phyloP scores from a whole-genome alignment of 176 grass and related monocot genomes.

The Oryza longistaminata region DNA sequence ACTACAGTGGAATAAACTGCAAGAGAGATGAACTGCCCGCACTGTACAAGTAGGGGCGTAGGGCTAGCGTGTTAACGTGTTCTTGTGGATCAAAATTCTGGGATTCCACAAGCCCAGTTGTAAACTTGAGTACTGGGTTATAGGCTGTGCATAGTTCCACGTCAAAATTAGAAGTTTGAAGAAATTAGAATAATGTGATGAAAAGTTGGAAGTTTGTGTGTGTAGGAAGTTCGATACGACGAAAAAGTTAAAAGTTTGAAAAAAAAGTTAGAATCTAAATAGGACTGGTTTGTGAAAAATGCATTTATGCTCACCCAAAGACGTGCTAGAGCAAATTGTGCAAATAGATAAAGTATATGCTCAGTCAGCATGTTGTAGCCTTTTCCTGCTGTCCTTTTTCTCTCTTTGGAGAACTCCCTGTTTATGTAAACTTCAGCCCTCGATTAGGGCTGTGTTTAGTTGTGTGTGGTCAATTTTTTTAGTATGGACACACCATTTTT shows the following conservation, averaged over 20 bases:
- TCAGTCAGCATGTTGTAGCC: too few relatives aligned
- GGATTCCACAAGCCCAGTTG: constrained; percentile 2
- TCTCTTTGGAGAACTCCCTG: not conserved
- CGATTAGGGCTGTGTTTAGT: not conserved
- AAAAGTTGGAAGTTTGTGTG: too few relatives aligned
- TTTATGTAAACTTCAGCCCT: not conserved
- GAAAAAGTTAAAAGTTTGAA: too few relatives aligned
- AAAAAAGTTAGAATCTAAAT: too few relatives aligned
- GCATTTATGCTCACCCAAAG: not conserved
- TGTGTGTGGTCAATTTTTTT: too few relatives aligned
- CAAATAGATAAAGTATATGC: too few relatives aligned
- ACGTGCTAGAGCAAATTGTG: not conserved
- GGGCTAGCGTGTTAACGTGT: not conserved
- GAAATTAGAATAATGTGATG: too few relatives aligned
- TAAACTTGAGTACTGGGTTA: constrained; percentile 3
- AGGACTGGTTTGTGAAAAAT: not conserved
- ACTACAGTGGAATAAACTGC: constrained; percentile 7
- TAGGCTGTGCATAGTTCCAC: too few relatives aligned
- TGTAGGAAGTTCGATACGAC: too few relatives aligned
- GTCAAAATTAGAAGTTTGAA: too few relatives aligned
- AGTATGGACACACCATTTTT: too few relatives aligned
- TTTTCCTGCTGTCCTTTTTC: not conserved
- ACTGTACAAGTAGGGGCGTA: not conserved
- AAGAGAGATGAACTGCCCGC: constrained; percentile 7
- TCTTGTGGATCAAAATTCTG: constrained; percentile 17